Evolutionary conservation across 1,284 basidiomycete genomes (phyloP).

Genomic region (Omphalotus olearius): DNA sequence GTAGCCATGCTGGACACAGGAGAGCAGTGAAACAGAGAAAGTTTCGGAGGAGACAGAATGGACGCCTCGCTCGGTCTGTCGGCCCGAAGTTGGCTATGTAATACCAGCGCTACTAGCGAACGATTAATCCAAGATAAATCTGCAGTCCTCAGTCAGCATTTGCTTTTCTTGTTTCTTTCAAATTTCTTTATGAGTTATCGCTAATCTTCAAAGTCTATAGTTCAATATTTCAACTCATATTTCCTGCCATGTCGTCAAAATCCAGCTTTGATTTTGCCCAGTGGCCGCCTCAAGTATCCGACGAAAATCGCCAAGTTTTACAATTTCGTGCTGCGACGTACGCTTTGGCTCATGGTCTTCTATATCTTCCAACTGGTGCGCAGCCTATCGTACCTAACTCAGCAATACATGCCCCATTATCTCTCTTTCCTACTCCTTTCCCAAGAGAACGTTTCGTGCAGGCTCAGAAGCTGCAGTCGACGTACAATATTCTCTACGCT

Average conservation of each 20-base stretch:
- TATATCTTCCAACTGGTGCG: constrained; percentile 66
- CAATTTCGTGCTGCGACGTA: constrained; percentile 74
- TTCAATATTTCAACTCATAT: too few species aligned
- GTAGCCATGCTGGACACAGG: constrained; percentile 2
- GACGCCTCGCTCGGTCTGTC: too few species aligned
- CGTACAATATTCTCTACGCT: constrained; percentile 87
- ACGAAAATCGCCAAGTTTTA: constrained; percentile 54
- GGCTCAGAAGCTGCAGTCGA: constrained; percentile 66
- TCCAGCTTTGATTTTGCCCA: constrained; percentile 37
- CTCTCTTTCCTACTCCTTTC: constrained; percentile 86
- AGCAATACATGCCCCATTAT: constrained; percentile 86
- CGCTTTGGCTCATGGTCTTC: constrained; percentile 81
- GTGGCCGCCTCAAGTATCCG: constrained; percentile 75
- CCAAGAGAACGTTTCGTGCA: constrained; percentile 71
- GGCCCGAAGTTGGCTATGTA: too few species aligned
- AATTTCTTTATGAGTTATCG: too few species aligned
- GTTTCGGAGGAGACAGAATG: not conserved
- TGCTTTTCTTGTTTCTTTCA: too few species aligned
- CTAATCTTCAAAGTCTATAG: too few species aligned
- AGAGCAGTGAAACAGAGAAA: not conserved
- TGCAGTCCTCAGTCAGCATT: too few species aligned
- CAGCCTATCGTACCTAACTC: constrained; percentile 54
- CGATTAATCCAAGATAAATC: too few species aligned
- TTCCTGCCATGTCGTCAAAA: too few species aligned
- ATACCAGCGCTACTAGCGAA: too few species aligned